A percentile compares a stretch with the other conserved stretches of the same genome.
These are phyloP conservation scores for Colletotrichum sp. DNA, from an alignment of 2,329 filamentous ascomycete genomes.

Conservation along the genomic window DNA sequence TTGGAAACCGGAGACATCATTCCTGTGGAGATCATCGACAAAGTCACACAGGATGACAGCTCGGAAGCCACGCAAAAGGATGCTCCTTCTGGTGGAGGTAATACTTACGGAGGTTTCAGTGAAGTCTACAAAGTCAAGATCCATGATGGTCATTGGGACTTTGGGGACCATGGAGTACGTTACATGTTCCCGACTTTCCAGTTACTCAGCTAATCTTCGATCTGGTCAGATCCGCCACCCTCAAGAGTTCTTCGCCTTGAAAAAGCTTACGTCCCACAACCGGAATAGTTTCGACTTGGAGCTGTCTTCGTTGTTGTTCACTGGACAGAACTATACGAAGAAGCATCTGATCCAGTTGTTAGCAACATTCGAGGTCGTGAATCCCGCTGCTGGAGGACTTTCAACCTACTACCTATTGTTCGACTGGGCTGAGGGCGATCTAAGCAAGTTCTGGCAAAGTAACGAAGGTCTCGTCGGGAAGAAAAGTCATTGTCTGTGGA, in stretches of 20 bases:
- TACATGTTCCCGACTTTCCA: neutral
- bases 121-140: conserved; percentile 7
- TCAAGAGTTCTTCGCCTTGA: neutral
- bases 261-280: conserved; percentile 6
- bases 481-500: neutral
- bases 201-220: neutral
- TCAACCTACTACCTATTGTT: neutral
- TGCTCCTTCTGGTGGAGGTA: neutral
- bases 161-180: conserved; percentile 6
- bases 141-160: neutral
- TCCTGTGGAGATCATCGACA: neutral
- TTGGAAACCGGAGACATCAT: neutral
- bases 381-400: neutral
- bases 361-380: neutral
- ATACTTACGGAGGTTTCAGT: neutral
- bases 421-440: conserved; percentile 5
- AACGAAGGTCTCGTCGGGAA: neutral
- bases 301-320: neutral
- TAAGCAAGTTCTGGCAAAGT: conserved; percentile 2
- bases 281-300: neutral
- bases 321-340: neutral
- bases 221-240: neutral
- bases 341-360: conserved; percentile 4
- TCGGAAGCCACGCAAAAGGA: neutral
- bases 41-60: neutral